Base-by-base conservation (phyloP, 2,329 filamentous ascomycete genomes). In the Nemania sp. region DNA sequence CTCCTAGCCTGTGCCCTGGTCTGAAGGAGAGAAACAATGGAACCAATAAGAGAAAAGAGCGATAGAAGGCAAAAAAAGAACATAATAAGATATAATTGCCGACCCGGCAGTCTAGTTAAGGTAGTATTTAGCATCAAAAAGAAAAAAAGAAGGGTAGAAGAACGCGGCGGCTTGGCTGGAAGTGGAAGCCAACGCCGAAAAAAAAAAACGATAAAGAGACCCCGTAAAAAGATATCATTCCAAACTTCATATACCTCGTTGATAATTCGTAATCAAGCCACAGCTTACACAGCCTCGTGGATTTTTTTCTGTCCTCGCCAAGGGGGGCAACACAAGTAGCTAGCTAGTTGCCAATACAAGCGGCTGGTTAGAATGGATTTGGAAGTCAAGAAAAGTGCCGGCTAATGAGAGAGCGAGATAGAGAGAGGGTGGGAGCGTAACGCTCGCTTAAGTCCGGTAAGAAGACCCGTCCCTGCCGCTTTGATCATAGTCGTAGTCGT, bases 401-500 rank as follows among this genome's bases (percentile, higher is more conserved):
- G 45, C 18, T 8, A 45, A 59, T 32, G 24, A 47, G 38, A 43
- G 45, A 64, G 11, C 15, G 38, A 43, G 38, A 55, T 10, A 49
- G 13, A 24, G 45, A 11, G 8, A 49, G 22, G 24, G 18, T 6
- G 22, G 18, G 20, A 51, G 51, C n/a, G 22, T 6, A 47, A 20
- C 52, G 35, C 45, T 61, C 64, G 60, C 47, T 62, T 43, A 70
- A 51, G 45, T 56, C 53, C 67, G 70, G 27, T 72, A 72, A 32
- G 69, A 69, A 11, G 72, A 67, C 1, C 64, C 68, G 59, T 73
- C 68, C 6, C 71, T 70, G 49, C 53, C 60, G 55, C 68, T 73
- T 27, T 61, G 58, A 32, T 74, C 70, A 24, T 67, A 61, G 65
- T 71, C 64, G 11, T 58, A 61, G 22, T 71, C 72, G 64, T 74